phyloP scores from a whole-genome alignment of 176 grass and related monocot genomes.

The Carex parvula region DNA sequence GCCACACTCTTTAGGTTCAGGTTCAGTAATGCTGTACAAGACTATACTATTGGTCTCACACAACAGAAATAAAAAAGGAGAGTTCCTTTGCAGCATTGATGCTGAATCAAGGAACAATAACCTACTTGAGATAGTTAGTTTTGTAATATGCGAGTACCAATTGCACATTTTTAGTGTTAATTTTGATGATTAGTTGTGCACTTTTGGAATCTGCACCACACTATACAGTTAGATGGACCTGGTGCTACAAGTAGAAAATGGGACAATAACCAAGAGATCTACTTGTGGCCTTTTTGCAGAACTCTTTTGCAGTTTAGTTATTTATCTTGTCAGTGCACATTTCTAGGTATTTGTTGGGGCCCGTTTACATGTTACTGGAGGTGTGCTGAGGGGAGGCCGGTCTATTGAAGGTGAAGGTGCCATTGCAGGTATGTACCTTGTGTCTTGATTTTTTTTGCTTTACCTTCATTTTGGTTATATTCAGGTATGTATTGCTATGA shows the following conservation, averaged over 20 bases:
- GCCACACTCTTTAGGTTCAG: background rate
- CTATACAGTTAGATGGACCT: background rate
- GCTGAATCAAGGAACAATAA: background rate
- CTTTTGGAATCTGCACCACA: background rate
- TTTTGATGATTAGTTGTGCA: background rate
- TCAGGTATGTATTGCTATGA: background rate
- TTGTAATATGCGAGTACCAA: background rate
- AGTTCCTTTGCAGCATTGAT: background rate
- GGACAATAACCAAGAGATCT: background rate
- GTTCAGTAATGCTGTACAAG: background rate
- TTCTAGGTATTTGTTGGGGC: constrained; percentile 90
- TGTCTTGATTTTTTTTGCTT: background rate
- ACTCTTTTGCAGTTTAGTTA: constrained; percentile 17
- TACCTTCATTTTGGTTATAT: background rate
- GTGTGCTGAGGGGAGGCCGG: constrained; percentile 92
- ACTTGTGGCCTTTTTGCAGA: background rate
- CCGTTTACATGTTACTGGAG: constrained; percentile 97
- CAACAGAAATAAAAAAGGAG: background rate
- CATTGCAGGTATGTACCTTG: constrained; percentile 61
- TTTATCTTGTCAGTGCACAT: constrained; percentile 41
- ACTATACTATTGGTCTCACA: background rate
- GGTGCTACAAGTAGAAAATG: background rate
- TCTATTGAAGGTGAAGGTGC: constrained; percentile 86
- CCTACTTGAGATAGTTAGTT: background rate
- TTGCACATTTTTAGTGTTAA: background rate